Conservation (phyloP, 139 green algal species). For the Raphidocelis subcapitata region DNA sequence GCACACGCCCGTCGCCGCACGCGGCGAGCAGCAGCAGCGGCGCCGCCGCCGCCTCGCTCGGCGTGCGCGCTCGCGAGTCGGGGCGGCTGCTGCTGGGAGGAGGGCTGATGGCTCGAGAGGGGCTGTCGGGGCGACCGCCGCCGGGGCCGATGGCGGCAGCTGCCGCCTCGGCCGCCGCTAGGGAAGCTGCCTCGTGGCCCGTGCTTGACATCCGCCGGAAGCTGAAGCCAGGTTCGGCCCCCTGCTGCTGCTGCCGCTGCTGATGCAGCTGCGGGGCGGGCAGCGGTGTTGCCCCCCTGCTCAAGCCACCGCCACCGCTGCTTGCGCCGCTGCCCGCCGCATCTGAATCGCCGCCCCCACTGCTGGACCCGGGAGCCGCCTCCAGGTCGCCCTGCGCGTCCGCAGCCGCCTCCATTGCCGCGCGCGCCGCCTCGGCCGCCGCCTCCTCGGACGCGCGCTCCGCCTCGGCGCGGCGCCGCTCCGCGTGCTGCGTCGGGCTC, state of each 20-base stretch:
- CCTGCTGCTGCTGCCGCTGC: no score
- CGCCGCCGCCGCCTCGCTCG: constrained; percentile 6
- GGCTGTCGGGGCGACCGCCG: background rate
- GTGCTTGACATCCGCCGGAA: background rate
- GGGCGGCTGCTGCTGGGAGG: background rate
- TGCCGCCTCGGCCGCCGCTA: background rate
- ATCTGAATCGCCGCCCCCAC: no score
- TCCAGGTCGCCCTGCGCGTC: no score
- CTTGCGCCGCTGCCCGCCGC: no score
- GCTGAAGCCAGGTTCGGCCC: no score
- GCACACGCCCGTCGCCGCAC: constrained; percentile 64
- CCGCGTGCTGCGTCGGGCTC: background rate
- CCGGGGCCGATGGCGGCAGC: background rate
- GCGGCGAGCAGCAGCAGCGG: constrained; percentile 56
- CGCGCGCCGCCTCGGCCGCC: no score
- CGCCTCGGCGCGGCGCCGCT: background rate
- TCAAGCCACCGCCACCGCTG: no score
- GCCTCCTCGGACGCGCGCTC: background rate
- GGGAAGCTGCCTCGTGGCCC: background rate
- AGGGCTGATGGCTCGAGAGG: background rate
- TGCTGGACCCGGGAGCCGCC: no score
- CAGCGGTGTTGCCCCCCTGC: no score
- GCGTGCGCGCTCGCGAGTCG: background rate
- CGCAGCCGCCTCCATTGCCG: background rate
- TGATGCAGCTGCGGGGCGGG: no score